Evolutionary conservation across 208 protist species (phyloP).

Genomic region (Leishmania amazonensis): DNA sequence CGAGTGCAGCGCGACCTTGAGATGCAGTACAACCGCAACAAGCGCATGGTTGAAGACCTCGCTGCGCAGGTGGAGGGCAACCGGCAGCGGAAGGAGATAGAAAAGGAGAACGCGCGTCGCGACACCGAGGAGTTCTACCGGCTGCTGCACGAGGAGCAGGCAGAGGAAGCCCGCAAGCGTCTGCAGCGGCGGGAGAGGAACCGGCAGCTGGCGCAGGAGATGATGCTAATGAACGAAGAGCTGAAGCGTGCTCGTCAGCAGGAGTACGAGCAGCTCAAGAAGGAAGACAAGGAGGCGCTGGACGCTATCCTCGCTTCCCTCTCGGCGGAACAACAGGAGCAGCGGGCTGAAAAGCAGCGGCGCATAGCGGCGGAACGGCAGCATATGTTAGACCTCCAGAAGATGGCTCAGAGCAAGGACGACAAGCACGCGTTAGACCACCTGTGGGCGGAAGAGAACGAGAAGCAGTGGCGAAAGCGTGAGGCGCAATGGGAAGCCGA

Average conservation of each 20-base stretch:
- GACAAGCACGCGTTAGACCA: conserved; percentile 57
- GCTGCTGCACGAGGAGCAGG: conserved; percentile 70
- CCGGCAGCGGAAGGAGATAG: conserved; percentile 37
- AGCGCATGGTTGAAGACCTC: conserved; percentile 61
- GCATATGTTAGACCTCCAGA: conserved; percentile 60
- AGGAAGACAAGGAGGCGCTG: conserved; percentile 72
- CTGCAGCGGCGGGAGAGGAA: conserved; percentile 34
- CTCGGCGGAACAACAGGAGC: conserved; percentile 49
- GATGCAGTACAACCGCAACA: conserved; percentile 37
- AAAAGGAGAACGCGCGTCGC: conserved; percentile 35
- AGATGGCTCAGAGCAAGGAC: conserved; percentile 62
- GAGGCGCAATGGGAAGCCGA: conserved; percentile 76
- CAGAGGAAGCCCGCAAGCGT: conserved; percentile 48
- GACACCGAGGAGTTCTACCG: conserved; percentile 75
- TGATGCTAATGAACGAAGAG: conserved; percentile 71
- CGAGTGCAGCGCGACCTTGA: conserved; percentile 71
- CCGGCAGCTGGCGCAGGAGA: conserved; percentile 58
- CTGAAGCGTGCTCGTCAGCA: conserved; percentile 66
- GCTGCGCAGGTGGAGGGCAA: conserved; percentile 79
- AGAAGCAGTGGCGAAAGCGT: conserved; percentile 81
- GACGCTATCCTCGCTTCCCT: conserved; percentile 63
- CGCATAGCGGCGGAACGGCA: conserved; percentile 32
- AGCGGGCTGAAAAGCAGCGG: conserved; percentile 42
- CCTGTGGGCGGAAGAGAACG: conserved; percentile 83
- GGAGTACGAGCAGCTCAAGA: conserved; percentile 70